These are phyloP conservation scores for Neonectria hederae DNA, from an alignment of 2,329 filamentous ascomycete species.

Conservation along the genomic window DNA sequence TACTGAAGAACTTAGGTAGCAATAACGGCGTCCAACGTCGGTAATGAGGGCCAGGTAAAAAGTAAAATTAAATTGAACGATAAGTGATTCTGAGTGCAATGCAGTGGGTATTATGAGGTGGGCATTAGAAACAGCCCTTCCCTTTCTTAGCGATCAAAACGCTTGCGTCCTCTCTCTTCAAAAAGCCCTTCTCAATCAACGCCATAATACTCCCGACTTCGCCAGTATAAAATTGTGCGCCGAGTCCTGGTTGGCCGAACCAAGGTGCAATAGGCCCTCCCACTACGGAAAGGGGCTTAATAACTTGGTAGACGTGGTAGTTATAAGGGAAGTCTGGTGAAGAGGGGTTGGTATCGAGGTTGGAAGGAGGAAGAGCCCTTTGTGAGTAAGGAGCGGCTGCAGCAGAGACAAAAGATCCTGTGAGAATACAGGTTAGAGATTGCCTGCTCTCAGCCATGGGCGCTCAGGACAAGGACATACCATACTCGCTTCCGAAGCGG, in stretches of 20 bases:
- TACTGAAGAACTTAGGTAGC: too few relatives aligned
- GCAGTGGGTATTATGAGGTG: not conserved
- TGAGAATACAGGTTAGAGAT: conserved; percentile 12
- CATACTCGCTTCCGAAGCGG: conserved; percentile 58
- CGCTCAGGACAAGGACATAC: conserved; percentile 30
- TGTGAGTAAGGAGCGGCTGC: conserved; percentile 58
- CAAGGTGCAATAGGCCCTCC: conserved; percentile 58
- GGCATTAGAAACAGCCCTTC: not conserved
- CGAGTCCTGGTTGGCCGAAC: conserved; percentile 61
- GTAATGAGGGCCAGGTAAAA: too few relatives aligned
- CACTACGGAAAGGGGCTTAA: conserved; percentile 49
- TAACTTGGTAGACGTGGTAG: conserved; percentile 59
- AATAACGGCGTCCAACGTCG: too few relatives aligned
- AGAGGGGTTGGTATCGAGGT: conserved; percentile 49
- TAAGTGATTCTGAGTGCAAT: too few relatives aligned
- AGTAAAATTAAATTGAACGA: too few relatives aligned
- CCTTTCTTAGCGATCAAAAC: conserved; percentile 26
- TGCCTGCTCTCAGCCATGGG: not conserved
- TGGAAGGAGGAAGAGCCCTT: conserved; percentile 57
- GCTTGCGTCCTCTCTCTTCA: conserved; percentile 27
- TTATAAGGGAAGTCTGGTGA: conserved; percentile 53
- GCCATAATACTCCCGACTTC: conserved; percentile 35
- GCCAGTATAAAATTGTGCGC: conserved; percentile 47
- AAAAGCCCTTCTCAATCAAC: conserved; percentile 31
- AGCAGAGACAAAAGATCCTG: conserved; percentile 51